Conservation (phyloP, 2,329 filamentous ascomycete species). For the Cordyceps cicadae region DNA sequence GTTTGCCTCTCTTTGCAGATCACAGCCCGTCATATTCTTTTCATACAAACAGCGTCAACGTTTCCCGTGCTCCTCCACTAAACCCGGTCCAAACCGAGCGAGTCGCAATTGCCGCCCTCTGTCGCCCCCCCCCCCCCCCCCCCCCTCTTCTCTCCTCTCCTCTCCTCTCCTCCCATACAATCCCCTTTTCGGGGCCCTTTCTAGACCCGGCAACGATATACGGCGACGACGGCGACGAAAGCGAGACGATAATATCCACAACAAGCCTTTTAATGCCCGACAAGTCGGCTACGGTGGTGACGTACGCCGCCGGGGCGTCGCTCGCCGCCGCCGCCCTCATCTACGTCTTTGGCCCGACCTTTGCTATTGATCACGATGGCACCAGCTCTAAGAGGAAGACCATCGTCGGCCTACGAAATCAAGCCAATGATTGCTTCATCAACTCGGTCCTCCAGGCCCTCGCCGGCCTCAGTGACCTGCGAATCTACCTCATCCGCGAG, state of each 20-base stretch:
- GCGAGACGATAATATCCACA: not conserved
- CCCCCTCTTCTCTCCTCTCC: too few species aligned
- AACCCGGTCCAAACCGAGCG: conserved; percentile 6
- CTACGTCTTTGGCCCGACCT: conserved; percentile 97
- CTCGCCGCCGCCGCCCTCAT: conserved; percentile 90
- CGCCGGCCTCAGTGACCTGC: conserved; percentile 79
- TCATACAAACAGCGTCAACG: not conserved
- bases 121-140: too few species aligned
- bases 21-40: not conserved
- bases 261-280: conserved; percentile 25
- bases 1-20: not conserved
- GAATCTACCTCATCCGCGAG: conserved; percentile 86
- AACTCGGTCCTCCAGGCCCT: conserved; percentile 93
- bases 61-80: not conserved
- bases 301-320: conserved; percentile 91
- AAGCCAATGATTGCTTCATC: conserved; percentile 94
- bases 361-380: conserved; percentile 79
- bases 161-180: not conserved
- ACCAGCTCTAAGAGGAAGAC: conserved; percentile 65
- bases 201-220: conserved; percentile 11
- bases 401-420: conserved; percentile 80
- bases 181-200: not conserved
- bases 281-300: conserved; percentile 44
- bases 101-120: not conserved
- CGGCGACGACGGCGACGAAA: not conserved